Evolutionary conservation across 2,329 filamentous ascomycete species (phyloP).

Genomic region (Cadophora malorum): DNA sequence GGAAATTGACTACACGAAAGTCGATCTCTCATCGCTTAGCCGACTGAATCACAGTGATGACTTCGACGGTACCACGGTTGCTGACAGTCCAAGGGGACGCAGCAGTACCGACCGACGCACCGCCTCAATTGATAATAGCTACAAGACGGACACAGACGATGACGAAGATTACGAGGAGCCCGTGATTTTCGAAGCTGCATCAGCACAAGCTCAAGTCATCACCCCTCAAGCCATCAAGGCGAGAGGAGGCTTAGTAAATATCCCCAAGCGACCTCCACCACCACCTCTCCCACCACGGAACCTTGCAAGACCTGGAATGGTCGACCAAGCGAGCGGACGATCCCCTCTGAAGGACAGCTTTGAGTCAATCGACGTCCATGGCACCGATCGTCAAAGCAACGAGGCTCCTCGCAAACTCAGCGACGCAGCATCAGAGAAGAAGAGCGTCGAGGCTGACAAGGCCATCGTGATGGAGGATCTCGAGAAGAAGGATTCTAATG

Average conservation of each 20-base stretch:
- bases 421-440: constrained; percentile 11
- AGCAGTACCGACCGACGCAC: constrained; percentile 34
- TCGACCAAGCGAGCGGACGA: constrained; percentile 39
- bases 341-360: constrained; percentile 43
- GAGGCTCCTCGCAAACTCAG: constrained; percentile 17
- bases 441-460: constrained; percentile 18
- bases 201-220: constrained; percentile 62
- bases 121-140: constrained; percentile 47
- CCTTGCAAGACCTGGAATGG: constrained; percentile 56
- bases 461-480: constrained; percentile 19
- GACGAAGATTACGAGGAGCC: constrained; percentile 65
- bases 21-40: constrained; percentile 56
- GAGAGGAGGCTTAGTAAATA: constrained; percentile 82
- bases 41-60: constrained; percentile 41
- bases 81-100: constrained; percentile 44
- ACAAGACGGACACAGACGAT: constrained; percentile 56
- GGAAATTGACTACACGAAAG: constrained; percentile 65
- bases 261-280: constrained; percentile 80
- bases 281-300: constrained; percentile 76
- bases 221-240: constrained; percentile 58
- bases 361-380: constrained; percentile 44
- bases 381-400: constrained; percentile 26
- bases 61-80: constrained; percentile 43
- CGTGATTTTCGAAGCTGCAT: constrained; percentile 71
- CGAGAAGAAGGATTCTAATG: constrained; percentile 13